Base-by-base conservation (phyloP, 2,329 filamentous ascomycete species). In the Atkinsonella texensis region DNA sequence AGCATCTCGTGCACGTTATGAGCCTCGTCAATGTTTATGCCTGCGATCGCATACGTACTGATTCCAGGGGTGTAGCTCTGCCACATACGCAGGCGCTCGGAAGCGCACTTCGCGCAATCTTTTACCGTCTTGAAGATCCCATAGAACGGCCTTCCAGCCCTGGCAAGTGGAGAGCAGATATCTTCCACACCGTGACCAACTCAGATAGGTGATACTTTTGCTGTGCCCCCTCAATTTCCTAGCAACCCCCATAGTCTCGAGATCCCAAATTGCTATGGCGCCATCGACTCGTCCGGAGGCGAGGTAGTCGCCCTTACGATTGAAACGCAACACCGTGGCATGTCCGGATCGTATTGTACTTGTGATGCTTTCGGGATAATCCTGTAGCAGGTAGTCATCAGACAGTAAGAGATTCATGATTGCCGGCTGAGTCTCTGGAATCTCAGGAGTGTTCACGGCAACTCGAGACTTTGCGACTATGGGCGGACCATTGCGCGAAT, bases 171-270 rank as follows among this genome's bases (percentile, higher is more conserved):
- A 95, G 52, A 98, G 79, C 49, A 98, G 75, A 68, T 95, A 97
- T 58, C 88, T 80, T 28, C 93, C 91, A 69, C 89, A 88, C 60
- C 85, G 79, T 49, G 91, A 96, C 93, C 93, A 98, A 72, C 90
- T 95, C 54, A 98, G 70, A 49, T 88, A 95, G 60, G 95, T 91
- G 52, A 98, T 90, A 65, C 93, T 91, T 63, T 88, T 84, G 48
- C 87, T 95, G 70, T 98, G 93, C 12, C 91, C 93, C 57, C 89
- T 83, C 56, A 98, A 74, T 70, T 97, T 98, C 63, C 89, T 85
- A 53, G 93, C 93, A 4, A 97, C 88, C 39, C 93, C 91, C 76
- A 94, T 95, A 10, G 94, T 98, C 70, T 98, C 94, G 48, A 97
- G 81, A 65, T 98, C 93, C 77, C 95, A 98, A 46, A 98, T 86